These are phyloP conservation scores for Tolypocladium ovalisporum DNA, from an alignment of 2,329 filamentous ascomycete species.

Conservation along the genomic window DNA sequence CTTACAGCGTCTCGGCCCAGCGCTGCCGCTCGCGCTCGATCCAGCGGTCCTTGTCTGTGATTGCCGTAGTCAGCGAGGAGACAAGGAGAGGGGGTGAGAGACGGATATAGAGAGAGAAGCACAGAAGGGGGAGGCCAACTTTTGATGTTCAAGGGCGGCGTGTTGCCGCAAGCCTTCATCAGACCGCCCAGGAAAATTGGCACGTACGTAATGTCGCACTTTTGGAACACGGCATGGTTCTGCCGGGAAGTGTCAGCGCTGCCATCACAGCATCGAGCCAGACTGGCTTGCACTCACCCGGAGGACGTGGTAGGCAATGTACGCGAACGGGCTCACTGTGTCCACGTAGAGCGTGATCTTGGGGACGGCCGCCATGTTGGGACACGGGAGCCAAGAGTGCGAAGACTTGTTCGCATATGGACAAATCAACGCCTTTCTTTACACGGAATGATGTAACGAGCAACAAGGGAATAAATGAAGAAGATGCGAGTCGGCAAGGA, in stretches of 20 bases:
- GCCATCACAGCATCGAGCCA: background rate
- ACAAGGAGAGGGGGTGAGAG: background rate
- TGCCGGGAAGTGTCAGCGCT: slow-evolving; percentile 3
- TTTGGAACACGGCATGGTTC: slow-evolving; percentile 19
- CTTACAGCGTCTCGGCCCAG: slow-evolving; percentile 21
- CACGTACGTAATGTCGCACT: slow-evolving; percentile 20
- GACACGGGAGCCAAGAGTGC: background rate
- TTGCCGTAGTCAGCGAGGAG: background rate
- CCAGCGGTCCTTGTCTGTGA: slow-evolving; percentile 26
- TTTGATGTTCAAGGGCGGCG: slow-evolving; percentile 23
- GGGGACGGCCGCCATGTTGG: slow-evolving; percentile 2
- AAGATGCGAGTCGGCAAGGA: background rate
- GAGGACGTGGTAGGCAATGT: slow-evolving; percentile 25
- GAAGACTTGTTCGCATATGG: background rate
- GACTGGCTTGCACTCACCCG: slow-evolving; percentile 16
- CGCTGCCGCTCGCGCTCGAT: slow-evolving; percentile 18
- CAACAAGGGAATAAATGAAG: background rate
- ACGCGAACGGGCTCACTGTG: slow-evolving; percentile 27
- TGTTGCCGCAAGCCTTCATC: slow-evolving; percentile 25
- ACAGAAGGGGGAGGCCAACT: slow-evolving; percentile 17
- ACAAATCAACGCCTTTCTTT: background rate
- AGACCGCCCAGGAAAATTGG: slow-evolving; percentile 27
- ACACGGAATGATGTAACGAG: background rate
- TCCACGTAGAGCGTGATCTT: slow-evolving; percentile 28
- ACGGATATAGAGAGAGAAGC: background rate